phyloP scores from a whole-genome alignment of 768 basidiomycete genomes.

The Amanita pallidorosea region DNA sequence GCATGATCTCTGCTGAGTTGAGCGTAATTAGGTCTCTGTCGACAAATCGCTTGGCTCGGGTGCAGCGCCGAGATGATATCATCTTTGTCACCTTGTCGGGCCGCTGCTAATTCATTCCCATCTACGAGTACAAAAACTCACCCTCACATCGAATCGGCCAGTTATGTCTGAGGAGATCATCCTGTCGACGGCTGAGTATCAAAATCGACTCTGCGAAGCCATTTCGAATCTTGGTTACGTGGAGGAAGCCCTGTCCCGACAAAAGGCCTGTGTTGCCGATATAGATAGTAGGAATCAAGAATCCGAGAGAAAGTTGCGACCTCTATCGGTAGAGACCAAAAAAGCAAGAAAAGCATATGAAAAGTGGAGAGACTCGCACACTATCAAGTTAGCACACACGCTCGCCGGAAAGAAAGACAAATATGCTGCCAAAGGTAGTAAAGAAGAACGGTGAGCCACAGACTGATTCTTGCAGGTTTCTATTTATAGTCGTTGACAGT shows the following conservation, averaged over 20 bases:
- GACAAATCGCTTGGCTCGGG: no score
- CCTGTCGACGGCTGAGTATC: constrained; percentile 26
- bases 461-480: not conserved
- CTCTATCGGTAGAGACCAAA: constrained; percentile 25
- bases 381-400: constrained; percentile 26
- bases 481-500: constrained; percentile 13
- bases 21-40: no score
- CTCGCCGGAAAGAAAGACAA: constrained; percentile 30
- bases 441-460: constrained; percentile 31
- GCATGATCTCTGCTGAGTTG: not conserved
- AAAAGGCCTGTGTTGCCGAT: constrained; percentile 22
- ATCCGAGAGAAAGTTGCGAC: constrained; percentile 15
- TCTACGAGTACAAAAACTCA: not conserved
- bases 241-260: constrained; percentile 25
- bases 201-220: constrained; percentile 20
- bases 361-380: constrained; percentile 26
- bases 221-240: constrained; percentile 30
- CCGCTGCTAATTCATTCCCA: not conserved
- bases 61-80: not conserved
- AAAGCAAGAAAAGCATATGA: constrained; percentile 36
- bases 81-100: not conserved
- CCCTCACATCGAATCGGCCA: not conserved
- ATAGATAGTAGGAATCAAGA: constrained; percentile 17
- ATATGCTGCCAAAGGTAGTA: constrained; percentile 28
- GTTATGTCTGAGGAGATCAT: constrained; percentile 22